A percentile compares a stretch with the other conserved stretches of the same genome.
Evolutionary conservation across 1,284 basidiomycete genomes (phyloP).

Genomic region (Agaricales sp.): DNA sequence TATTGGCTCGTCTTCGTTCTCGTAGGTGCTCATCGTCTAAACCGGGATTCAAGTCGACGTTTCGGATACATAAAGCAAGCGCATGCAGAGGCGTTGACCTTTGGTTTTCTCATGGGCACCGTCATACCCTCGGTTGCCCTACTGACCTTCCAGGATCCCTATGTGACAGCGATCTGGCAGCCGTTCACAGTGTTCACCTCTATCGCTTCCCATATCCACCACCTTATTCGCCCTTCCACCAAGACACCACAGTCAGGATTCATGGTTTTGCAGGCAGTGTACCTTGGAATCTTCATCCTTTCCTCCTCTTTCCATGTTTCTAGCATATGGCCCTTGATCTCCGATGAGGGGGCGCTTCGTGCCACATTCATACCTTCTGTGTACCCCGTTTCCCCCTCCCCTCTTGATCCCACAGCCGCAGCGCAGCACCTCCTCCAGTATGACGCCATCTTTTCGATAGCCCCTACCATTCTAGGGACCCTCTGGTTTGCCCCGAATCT

Average conservation of each 20-base stretch:
- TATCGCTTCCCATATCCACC: slow-evolving; percentile 18
- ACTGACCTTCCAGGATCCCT: slow-evolving; percentile 20
- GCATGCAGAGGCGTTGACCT: slow-evolving; percentile 32
- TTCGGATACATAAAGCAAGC: slow-evolving; percentile 21
- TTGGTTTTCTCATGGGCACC: slow-evolving; percentile 27
- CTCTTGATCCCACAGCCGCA: slow-evolving; percentile 14
- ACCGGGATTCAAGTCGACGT: slow-evolving; percentile 1
- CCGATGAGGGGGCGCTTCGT: slow-evolving; percentile 14
- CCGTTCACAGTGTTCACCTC: slow-evolving; percentile 28
- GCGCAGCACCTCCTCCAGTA: slow-evolving; percentile 32
- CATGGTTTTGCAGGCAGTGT: slow-evolving; percentile 23
- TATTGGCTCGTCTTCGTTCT: slow-evolving; percentile 31
- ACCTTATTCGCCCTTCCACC: slow-evolving; percentile 20
- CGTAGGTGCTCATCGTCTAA: slow-evolving; percentile 19
- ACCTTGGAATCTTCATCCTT: slow-evolving; percentile 23
- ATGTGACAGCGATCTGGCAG: slow-evolving; percentile 34
- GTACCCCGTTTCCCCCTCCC: slow-evolving; percentile 12
- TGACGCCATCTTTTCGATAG: slow-evolving; percentile 27
- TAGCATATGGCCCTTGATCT: slow-evolving; percentile 21
- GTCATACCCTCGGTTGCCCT: slow-evolving; percentile 26
- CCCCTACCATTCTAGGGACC: slow-evolving; percentile 24
- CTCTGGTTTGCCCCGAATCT: slow-evolving; percentile 29
- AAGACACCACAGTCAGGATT: slow-evolving; percentile 24
- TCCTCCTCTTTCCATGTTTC: slow-evolving; percentile 27
- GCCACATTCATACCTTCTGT: slow-evolving; percentile 24